Evolutionary conservation across 768 basidiomycete genomes (phyloP).

Genomic region (Saitozyma sp.): DNA sequence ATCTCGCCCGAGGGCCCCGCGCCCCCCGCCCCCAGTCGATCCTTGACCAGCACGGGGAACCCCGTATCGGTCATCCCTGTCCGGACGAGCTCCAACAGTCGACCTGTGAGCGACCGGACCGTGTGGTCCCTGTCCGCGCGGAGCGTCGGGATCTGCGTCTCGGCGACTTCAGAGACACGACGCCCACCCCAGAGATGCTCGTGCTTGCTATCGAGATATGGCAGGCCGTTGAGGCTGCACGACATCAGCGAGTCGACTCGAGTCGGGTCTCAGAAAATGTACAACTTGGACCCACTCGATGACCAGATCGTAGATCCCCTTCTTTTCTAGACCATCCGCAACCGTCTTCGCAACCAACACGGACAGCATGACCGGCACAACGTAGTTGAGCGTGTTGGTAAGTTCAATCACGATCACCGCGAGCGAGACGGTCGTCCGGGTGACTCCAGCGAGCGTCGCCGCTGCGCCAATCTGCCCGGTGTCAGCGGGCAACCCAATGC

Average conservation of each 20-base stretch:
- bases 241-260: neutral
- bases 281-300: slow-evolving; percentile 63
- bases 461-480: slow-evolving; percentile 69
- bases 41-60: slow-evolving; percentile 75
- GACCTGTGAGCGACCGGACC: slow-evolving; percentile 69
- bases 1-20: neutral
- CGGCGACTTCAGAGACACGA: slow-evolving; percentile 72
- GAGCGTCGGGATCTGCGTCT: slow-evolving; percentile 69
- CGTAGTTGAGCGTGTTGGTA: slow-evolving; percentile 88
- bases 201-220: slow-evolving; percentile 87
- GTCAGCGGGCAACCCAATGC: neutral
- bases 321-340: slow-evolving; percentile 82
- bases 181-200: slow-evolving; percentile 82
- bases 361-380: slow-evolving; percentile 54
- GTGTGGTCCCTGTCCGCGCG: slow-evolving; percentile 72
- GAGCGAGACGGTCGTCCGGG: slow-evolving; percentile 78
- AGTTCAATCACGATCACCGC: slow-evolving; percentile 97
- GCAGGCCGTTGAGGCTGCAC: slow-evolving; percentile 72
- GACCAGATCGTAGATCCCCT: slow-evolving; percentile 95
- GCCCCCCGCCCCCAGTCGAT: slow-evolving; percentile 22
- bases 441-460: slow-evolving; percentile 91
- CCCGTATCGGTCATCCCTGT: slow-evolving; percentile 61
- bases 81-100: slow-evolving; percentile 68
- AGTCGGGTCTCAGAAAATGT: neutral
- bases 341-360: slow-evolving; percentile 87